phyloP scores from a whole-genome alignment of 1,284 basidiomycete species.

The Cutaneotrichosporon cavernicola region DNA sequence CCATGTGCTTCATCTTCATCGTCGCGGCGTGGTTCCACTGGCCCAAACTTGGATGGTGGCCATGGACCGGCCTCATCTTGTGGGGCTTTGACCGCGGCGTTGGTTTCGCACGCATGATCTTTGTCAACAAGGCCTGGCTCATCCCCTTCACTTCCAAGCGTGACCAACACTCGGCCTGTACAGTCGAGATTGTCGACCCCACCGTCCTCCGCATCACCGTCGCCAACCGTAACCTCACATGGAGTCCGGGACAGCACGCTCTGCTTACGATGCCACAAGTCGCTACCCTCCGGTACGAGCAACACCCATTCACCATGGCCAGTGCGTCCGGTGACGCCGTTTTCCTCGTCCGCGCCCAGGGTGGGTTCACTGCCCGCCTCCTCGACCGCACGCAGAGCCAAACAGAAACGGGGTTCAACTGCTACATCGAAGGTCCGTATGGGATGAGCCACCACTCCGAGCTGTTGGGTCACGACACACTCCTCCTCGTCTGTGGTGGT shows the following conservation, averaged over 20 bases:
- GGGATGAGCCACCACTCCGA: conserved; percentile 26
- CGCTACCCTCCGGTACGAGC: conserved; percentile 45
- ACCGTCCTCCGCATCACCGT: conserved; percentile 44
- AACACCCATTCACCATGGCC: conserved; percentile 48
- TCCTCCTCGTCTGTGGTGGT: conserved; percentile 46
- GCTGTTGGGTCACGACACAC: conserved; percentile 33
- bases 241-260: conserved; percentile 45
- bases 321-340: conserved; percentile 29
- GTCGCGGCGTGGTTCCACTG: conserved; percentile 26
- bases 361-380: conserved; percentile 42
- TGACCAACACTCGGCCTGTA: conserved; percentile 36
- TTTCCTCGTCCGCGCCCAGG: conserved; percentile 25
- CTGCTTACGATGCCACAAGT: conserved; percentile 44
- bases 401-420: conserved; percentile 24
- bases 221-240: conserved; percentile 21
- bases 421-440: conserved; percentile 49
- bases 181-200: conserved; percentile 56
- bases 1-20: conserved; percentile 30
- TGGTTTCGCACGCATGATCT: conserved; percentile 58
- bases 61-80: conserved; percentile 39
- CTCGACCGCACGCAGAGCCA: conserved; percentile 25
- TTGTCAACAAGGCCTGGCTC: conserved; percentile 58
- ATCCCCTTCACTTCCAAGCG: conserved; percentile 35
- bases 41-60: conserved; percentile 11
- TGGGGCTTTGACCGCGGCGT: conserved; percentile 66